Evolutionary conservation across 352 stramenopile genomes (phyloP).

Genomic region (Phytophthora pisi): DNA sequence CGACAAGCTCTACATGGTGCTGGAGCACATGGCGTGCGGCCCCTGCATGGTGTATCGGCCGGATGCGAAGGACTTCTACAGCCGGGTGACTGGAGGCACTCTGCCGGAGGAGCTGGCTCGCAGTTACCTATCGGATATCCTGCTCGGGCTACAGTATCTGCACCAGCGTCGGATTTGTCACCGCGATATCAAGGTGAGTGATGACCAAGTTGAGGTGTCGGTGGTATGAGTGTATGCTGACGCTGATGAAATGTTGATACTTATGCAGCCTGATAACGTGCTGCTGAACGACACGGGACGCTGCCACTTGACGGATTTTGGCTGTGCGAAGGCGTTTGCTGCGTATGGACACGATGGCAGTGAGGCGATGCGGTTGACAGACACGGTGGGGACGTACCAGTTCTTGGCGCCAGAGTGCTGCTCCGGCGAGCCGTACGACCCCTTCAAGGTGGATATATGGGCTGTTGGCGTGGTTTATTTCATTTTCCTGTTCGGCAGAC

Average conservation of each 20-base stretch:
- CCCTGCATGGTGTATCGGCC: constrained; percentile 84
- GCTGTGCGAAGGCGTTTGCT: constrained; percentile 64
- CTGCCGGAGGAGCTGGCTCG: constrained; percentile 72
- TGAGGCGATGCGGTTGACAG: constrained; percentile 48
- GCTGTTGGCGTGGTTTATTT: constrained; percentile 85
- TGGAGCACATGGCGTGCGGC: constrained; percentile 86
- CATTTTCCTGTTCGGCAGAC: constrained; percentile 81
- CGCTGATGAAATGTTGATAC: neutral
- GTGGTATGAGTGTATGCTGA: constrained; percentile 1
- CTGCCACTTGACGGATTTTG: constrained; percentile 90
- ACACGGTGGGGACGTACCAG: constrained; percentile 91
- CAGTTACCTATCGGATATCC: constrained; percentile 70
- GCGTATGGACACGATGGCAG: neutral
- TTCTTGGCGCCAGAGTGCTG: constrained; percentile 91
- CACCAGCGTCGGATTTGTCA: constrained; percentile 82
- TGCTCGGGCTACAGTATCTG: constrained; percentile 83
- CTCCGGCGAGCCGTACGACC: constrained; percentile 80
- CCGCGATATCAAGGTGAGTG: constrained; percentile 86
- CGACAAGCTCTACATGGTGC: constrained; percentile 87
- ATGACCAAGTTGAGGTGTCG: constrained; percentile 1
- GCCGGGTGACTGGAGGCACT: constrained; percentile 53
- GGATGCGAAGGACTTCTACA: constrained; percentile 74
- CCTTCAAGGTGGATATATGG: constrained; percentile 88
- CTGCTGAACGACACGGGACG: constrained; percentile 79
- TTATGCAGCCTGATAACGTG: constrained; percentile 76